phyloP scores from a whole-genome alignment of 1,139 yeast species.

The Geotrichum bryndzae region DNA sequence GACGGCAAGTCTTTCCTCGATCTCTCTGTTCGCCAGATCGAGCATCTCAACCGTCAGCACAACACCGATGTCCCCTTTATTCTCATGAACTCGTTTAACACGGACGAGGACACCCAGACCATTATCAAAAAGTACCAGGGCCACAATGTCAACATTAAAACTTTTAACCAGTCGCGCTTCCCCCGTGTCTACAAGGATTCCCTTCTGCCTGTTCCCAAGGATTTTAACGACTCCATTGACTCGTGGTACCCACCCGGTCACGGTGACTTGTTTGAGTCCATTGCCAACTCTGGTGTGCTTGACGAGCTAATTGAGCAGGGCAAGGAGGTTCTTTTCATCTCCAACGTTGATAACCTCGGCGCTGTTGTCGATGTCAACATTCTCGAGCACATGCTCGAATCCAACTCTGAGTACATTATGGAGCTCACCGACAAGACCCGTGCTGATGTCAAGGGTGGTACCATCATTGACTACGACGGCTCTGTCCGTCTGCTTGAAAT shows the following conservation, averaged over 20 bases:
- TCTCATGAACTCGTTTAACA: slow-evolving; percentile 97
- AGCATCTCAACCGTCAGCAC: slow-evolving; percentile 83
- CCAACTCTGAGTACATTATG: slow-evolving; percentile 92
- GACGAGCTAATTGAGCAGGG: slow-evolving; percentile 89
- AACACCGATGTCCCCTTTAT: slow-evolving; percentile 92
- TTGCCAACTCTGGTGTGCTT: slow-evolving; percentile 84
- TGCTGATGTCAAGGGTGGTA: slow-evolving; percentile 99
- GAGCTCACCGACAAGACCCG: slow-evolving; percentile 97
- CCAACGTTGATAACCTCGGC: slow-evolving; percentile 97
- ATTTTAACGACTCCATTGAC: slow-evolving; percentile 67
- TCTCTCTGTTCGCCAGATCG: slow-evolving; percentile 92
- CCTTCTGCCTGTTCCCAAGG: slow-evolving; percentile 83
- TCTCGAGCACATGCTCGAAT: slow-evolving; percentile 85
- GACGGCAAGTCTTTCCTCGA: slow-evolving; percentile 97
- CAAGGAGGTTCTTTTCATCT: slow-evolving; percentile 88
- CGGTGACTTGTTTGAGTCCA: slow-evolving; percentile 91
- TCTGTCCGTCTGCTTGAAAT: slow-evolving; percentile 91
- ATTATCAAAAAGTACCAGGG: slow-evolving; percentile 95
- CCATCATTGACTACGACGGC: slow-evolving; percentile 92
- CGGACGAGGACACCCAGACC: slow-evolving; percentile 91
- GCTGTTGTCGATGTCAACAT: slow-evolving; percentile 94
- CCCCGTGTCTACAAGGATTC: slow-evolving; percentile 96
- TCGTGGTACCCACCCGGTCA: slow-evolving; percentile 99
- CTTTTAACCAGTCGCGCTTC: slow-evolving; percentile 94
- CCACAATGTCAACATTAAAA: slow-evolving; percentile 89